Base-by-base conservation (phyloP, 1,284 basidiomycete species). In the Tilletia setariae region DNA sequence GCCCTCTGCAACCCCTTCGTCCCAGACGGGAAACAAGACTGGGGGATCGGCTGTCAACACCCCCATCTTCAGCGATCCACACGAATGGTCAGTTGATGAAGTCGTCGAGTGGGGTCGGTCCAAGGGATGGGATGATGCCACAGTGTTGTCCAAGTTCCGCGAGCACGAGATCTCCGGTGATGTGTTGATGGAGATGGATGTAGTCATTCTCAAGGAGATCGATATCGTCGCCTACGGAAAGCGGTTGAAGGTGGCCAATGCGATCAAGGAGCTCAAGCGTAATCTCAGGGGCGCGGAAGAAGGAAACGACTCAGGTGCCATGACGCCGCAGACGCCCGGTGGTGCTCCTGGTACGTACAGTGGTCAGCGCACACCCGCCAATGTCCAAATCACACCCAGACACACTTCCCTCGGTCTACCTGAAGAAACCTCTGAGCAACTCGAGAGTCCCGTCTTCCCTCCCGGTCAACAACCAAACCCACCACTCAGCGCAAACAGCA, bases 151-250 rank as follows among this genome's bases (percentile, higher is more conserved):
- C 74, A 95, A 93, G 83, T 96, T 98, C 78, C 11, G 32, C n/a
- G 76, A 82, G 66, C 94, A 98, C 87, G 96, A 98, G 84, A 98
- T 98, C 70, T 92, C 93, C 0, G 95, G 96, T 15, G 96, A 98
- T 78, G 91, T 98, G 25, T 87, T 98, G 4, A 87, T 98, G 67
- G 94, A 97, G 76, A 90, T 98, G 74, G 94, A 98, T 76, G 89
- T 90, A 63, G 91, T 90, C 76, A 86, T 96, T 23, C 89, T 98
- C 76, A 98, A 98, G 85, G 95, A 98, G 84, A 91, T 98, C 70
- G 95, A 95, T 61, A 93, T 98, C 72, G 85, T 87, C 72, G 93
- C 94, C 1, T 97, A 96, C 76, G 96, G 95, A 23, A 95, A 96
- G 83, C 91, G 95, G 19, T 88, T 93, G 81, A 89, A 93, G 66